A percentile compares a stretch with the other conserved stretches of the same genome.
Evolutionary conservation across 2,329 filamentous ascomycete species (phyloP).

Genomic region (Meredithiella fracta): DNA sequence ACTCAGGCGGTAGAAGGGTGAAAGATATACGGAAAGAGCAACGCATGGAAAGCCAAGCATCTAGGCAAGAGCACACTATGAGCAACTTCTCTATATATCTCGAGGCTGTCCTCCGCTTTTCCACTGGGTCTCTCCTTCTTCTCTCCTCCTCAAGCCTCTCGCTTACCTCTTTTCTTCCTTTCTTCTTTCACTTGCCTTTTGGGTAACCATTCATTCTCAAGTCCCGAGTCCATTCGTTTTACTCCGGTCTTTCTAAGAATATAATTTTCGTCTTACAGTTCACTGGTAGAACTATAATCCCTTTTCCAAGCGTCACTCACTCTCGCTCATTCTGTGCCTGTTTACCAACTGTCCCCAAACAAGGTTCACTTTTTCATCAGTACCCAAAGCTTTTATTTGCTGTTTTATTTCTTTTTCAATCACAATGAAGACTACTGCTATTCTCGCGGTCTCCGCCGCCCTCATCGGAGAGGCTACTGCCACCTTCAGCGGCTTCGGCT

Average conservation of each 20-base stretch:
- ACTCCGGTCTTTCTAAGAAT: conserved; percentile 12
- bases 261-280: conserved; percentile 15
- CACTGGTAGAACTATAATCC: conserved; percentile 17
- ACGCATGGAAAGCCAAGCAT: no score
- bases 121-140: conserved; percentile 12
- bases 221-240: conserved; percentile 13
- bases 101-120: neutral
- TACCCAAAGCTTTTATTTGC: conserved; percentile 11
- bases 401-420: conserved; percentile 6
- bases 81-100: conserved; percentile 8
- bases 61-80: neutral
- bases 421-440: conserved; percentile 34
- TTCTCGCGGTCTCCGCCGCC: conserved; percentile 33
- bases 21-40: no score
- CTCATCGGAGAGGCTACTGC: conserved; percentile 34
- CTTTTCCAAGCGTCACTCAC: conserved; percentile 19
- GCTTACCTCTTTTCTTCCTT: conserved; percentile 11
- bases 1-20: neutral
- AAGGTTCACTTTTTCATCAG: conserved; percentile 16
- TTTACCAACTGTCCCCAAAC: conserved; percentile 12
- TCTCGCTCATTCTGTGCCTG: conserved; percentile 19
- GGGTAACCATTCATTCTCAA: conserved; percentile 10
- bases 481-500: conserved; percentile 20
- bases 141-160: conserved; percentile 14
- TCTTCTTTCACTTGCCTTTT: conserved; percentile 9